Percentiles rank a stretch among this genome's conserved stretches.
phyloP scores from a whole-genome alignment of 768 basidiomycete genomes.

The Boletus rubropictus region DNA sequence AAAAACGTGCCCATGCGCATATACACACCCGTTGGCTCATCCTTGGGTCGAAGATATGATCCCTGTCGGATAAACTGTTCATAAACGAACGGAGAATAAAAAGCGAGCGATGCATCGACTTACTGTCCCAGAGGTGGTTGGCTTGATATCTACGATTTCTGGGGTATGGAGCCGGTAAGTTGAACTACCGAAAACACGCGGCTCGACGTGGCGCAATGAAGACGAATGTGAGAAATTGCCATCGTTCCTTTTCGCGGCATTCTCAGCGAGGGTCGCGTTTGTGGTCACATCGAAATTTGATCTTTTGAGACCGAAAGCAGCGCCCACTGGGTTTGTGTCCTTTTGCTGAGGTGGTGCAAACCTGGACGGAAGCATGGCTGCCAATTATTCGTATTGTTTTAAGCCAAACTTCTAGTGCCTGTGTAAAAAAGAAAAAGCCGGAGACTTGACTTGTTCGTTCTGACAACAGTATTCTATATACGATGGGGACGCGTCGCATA shows the following conservation, averaged over 20 bases:
- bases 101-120: background rate
- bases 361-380: slow-evolving; percentile 16
- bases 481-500: slow-evolving; percentile 5
- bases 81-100: no score
- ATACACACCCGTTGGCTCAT: slow-evolving; percentile 22
- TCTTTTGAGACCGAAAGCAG: slow-evolving; percentile 11
- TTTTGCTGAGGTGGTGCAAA: slow-evolving; percentile 13
- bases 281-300: slow-evolving; percentile 1
- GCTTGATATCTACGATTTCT: slow-evolving; percentile 6
- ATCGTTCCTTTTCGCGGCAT: slow-evolving; percentile 5
- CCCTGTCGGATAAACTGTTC: slow-evolving; percentile 4
- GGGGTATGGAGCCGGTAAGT: slow-evolving; percentile 1
- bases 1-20: slow-evolving; percentile 7
- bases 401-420: no score
- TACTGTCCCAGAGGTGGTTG: slow-evolving; percentile 4
- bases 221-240: slow-evolving; percentile 6
- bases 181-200: slow-evolving; percentile 6
- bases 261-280: slow-evolving; percentile 10
- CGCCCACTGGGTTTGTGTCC: background rate
- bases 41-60: slow-evolving; percentile 3
- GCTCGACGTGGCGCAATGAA: slow-evolving; percentile 11
- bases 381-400: no score
- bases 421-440: no score
- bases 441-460: background rate
- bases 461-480: background rate